Evolutionary conservation across 495 filamentous ascomycete species (phyloP), one percentile per base, ranked within the genome.

Genomic region (Aspergillus asperescens): DNA sequence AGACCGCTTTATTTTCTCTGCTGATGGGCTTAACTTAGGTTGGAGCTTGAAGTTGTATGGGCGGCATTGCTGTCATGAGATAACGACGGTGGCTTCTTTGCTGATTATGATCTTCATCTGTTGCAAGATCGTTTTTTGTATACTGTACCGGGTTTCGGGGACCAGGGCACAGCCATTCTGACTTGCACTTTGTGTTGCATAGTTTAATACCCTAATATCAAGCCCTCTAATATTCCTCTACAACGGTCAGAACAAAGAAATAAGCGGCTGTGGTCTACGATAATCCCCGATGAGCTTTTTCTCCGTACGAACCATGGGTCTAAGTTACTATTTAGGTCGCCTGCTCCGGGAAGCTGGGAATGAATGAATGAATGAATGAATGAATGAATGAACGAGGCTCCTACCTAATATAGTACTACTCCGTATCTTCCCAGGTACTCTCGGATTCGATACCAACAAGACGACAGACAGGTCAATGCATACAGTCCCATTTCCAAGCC

Each of bases 141-240:
- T 1, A 1, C 39, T 15, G 5, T 25, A 12, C 39, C 28, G 7
- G 15, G 42, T n/a, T 12, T 20, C 39, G 12, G 39, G 29, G 20
- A 41, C 16, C 16, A 15, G 8, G 29, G 24, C 9, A 15, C 19
- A 32, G 44, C 9, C 28, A 2, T 35, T 7, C 10, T 23, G 9
- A 28, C 20, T 24, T 47, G 19, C 19, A 34, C 35, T 35, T 24
- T 43, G 24, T 43, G 23, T 28, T 28, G 13, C 29, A 20, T 34
- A 35, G 28, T 47, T 15, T 22, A 47, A 35, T 47, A 47, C 29
- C 44, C 28, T 47, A 47, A 35, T 34, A 47, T 16, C 44, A 47
- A 16, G 13, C 23, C 12, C 5, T 22, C 27, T 47, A 35, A 6
- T 25, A n/a, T 35, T 20, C 8, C n/a, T 6, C 9, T 34, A 1